These are phyloP conservation scores for Diaporthe sp. DNA, from an alignment of 2,329 filamentous ascomycete genomes.

Conservation along the genomic window DNA sequence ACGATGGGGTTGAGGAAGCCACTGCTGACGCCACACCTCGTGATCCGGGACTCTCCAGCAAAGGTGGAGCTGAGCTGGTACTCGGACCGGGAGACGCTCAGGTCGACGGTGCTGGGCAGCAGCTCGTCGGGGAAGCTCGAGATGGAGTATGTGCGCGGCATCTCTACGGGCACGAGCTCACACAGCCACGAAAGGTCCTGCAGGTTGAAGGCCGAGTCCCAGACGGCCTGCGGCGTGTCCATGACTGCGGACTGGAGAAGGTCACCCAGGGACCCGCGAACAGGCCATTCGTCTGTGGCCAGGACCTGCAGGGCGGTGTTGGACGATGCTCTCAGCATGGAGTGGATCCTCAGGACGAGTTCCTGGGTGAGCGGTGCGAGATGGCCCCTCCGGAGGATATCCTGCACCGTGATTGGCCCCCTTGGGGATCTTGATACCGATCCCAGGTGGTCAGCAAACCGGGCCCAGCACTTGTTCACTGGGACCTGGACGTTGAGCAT, in stretches of 20 bases:
- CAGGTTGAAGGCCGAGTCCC: constrained; percentile 65
- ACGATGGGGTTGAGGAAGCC: constrained; percentile 68
- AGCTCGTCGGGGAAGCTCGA: constrained; percentile 65
- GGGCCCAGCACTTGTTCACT: constrained; percentile 58
- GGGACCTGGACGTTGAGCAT: constrained; percentile 59
- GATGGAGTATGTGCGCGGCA: constrained; percentile 68
- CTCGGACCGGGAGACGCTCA: constrained; percentile 66
- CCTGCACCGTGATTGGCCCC: constrained; percentile 58
- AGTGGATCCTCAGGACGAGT: constrained; percentile 63
- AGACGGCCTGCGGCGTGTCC: constrained; percentile 63
- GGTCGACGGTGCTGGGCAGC: constrained; percentile 64
- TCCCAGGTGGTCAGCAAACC: constrained; percentile 62
- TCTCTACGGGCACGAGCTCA: constrained; percentile 62
- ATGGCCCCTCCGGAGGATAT: constrained; percentile 65
- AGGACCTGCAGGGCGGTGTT: constrained; percentile 63
- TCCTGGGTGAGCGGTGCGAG: constrained; percentile 66
- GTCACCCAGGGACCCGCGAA: constrained; percentile 64
- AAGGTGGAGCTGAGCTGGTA: constrained; percentile 62
- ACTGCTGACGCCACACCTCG: constrained; percentile 64
- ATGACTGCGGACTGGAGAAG: constrained; percentile 62
- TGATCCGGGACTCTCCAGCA: constrained; percentile 49
- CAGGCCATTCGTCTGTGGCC: constrained; percentile 65
- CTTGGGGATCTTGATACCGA: constrained; percentile 51
- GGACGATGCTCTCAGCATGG: constrained; percentile 63
- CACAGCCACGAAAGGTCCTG: constrained; percentile 60